Percentiles rank a stretch among this genome's conserved stretches.
These are phyloP conservation scores for Acer negundo DNA, from an alignment of 345 rosid genomes.

Conservation along the genomic window DNA sequence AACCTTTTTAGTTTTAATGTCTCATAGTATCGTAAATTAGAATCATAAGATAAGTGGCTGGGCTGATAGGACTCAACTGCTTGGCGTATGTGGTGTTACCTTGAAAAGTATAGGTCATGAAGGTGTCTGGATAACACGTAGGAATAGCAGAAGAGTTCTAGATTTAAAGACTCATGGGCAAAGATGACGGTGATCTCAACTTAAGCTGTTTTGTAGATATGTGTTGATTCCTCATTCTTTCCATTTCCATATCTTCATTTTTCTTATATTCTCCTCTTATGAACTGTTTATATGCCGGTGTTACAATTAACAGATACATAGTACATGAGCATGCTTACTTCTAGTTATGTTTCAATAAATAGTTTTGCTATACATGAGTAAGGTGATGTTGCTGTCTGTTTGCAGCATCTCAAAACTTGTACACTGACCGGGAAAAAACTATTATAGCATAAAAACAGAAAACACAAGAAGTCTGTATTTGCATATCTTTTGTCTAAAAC, in stretches of 20 bases:
- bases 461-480: conserved; percentile 3
- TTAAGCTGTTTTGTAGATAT: not conserved
- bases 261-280: not conserved
- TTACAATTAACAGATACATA: not conserved
- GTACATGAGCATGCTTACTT: not conserved
- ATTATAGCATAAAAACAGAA: not conserved
- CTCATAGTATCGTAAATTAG: not conserved
- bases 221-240: not conserved
- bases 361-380: not conserved
- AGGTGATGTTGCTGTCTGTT: not conserved
- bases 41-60: not conserved
- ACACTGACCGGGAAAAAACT: not conserved
- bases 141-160: not conserved
- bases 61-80: not conserved
- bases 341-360: conserved; percentile 2
- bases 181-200: not conserved
- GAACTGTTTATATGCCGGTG: not conserved
- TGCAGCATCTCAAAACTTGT: not conserved
- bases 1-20: not conserved
- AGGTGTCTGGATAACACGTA: not conserved
- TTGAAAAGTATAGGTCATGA: not conserved
- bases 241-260: not conserved
- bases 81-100: not conserved
- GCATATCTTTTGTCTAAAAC: not conserved
- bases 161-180: not conserved